Evolutionary conservation across 2,329 filamentous ascomycete genomes (phyloP).

Genomic region (Biscogniauxia sp.): DNA sequence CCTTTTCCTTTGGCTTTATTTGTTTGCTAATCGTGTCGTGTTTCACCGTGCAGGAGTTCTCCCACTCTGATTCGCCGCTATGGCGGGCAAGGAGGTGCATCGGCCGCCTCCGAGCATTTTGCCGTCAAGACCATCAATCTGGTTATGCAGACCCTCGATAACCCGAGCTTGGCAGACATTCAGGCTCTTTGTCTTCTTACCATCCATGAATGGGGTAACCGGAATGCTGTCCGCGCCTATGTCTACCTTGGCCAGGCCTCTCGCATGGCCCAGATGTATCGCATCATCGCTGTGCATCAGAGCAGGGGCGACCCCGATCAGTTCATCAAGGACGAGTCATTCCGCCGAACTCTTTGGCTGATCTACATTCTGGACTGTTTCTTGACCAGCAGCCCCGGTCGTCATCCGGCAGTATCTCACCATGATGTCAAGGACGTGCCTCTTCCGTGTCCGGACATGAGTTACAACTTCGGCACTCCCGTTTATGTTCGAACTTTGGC

Average conservation of each 20-base stretch:
- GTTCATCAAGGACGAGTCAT: conserved; percentile 60
- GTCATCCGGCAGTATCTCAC: conserved; percentile 53
- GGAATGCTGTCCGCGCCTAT: conserved; percentile 62
- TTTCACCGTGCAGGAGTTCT: conserved; percentile 45
- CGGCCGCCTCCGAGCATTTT: conserved; percentile 57
- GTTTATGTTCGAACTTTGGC: conserved; percentile 57
- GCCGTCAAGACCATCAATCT: conserved; percentile 55
- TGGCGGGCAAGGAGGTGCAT: conserved; percentile 50
- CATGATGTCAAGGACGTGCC: conserved; percentile 55
- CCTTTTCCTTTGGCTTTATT: not conserved
- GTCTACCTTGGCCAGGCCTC: conserved; percentile 61
- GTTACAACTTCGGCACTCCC: conserved; percentile 61
- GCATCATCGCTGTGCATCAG: conserved; percentile 56
- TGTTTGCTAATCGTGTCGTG: conserved; percentile 14
- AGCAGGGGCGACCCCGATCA: conserved; percentile 51
- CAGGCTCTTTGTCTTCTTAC: conserved; percentile 60
- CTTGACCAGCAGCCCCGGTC: conserved; percentile 59
- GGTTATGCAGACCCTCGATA: conserved; percentile 58
- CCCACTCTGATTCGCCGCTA: conserved; percentile 56
- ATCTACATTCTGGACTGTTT: conserved; percentile 64
- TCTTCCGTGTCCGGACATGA: conserved; percentile 59
- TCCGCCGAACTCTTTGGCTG: conserved; percentile 60
- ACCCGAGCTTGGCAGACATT: conserved; percentile 59
- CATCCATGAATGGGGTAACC: conserved; percentile 61
- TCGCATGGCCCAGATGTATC: conserved; percentile 65